These are phyloP conservation scores for Leccinum uliginosum DNA, from an alignment of 768 basidiomycete genomes.

Conservation along the genomic window DNA sequence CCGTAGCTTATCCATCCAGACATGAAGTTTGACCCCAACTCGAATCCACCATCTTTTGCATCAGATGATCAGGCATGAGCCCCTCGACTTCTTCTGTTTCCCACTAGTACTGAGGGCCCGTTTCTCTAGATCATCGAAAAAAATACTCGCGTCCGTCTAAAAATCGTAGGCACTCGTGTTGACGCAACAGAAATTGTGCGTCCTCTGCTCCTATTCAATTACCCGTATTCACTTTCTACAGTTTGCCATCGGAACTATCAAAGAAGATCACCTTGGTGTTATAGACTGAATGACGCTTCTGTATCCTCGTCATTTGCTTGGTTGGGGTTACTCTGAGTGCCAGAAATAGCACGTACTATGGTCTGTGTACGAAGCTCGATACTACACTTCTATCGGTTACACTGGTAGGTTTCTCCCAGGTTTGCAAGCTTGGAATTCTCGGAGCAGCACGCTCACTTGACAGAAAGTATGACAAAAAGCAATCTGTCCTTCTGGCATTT, in stretches of 20 bases:
- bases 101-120: background rate
- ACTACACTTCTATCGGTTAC: background rate
- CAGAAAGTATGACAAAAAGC: too few species aligned
- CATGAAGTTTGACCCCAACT: conserved; percentile 91
- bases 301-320: background rate
- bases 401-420: background rate
- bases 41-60: conserved; percentile 94
- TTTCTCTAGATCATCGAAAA: conserved; percentile 78
- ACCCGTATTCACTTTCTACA: conserved; percentile 27
- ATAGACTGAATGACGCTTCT: conserved; percentile 51
- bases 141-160: conserved; percentile 86
- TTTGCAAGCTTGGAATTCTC: too few species aligned
- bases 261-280: conserved; percentile 95
- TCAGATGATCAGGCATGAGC: conserved; percentile 75
- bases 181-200: conserved; percentile 97
- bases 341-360: background rate
- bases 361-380: too few species aligned
- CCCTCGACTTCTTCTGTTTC: background rate
- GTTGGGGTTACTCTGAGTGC: background rate
- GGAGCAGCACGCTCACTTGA: too few species aligned
- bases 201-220: conserved; percentile 11
- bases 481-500: too few species aligned
- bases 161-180: conserved; percentile 97
- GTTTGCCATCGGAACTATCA: conserved; percentile 98
- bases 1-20: conserved; percentile 87